Conservation (phyloP, 2,329 filamentous ascomycete genomes). For the Talaromyces sp. region DNA sequence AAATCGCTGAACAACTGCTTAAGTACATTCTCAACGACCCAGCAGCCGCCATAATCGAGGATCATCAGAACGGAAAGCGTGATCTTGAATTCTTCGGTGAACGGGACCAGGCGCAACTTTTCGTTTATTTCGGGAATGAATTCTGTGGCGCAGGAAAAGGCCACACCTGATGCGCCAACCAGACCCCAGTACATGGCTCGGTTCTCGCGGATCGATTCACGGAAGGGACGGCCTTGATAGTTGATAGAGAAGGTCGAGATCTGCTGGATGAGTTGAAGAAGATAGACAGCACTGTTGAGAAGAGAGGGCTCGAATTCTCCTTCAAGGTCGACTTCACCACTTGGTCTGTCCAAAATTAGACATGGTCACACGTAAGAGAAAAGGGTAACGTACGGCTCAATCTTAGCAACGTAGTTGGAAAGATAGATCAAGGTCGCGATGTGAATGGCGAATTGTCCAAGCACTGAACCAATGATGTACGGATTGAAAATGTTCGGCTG, state of each 20-base stretch:
- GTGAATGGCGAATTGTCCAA: slow-evolving; percentile 95
- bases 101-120: slow-evolving; percentile 87
- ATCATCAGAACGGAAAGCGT: slow-evolving; percentile 83
- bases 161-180: slow-evolving; percentile 79
- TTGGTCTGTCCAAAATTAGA: neutral
- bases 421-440: slow-evolving; percentile 93
- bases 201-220: slow-evolving; percentile 92
- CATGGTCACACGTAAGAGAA: neutral
- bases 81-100: slow-evolving; percentile 80
- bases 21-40: slow-evolving; percentile 76
- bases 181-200: slow-evolving; percentile 98
- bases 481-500: slow-evolving; percentile 99
- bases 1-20: slow-evolving; percentile 88
- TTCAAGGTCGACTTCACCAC: slow-evolving; percentile 75
- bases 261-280: slow-evolving; percentile 96
- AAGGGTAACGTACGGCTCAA: slow-evolving; percentile 68
- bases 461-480: slow-evolving; percentile 96
- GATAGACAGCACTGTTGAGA: slow-evolving; percentile 94
- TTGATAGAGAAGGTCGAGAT: slow-evolving; percentile 99
- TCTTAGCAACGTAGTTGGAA: slow-evolving; percentile 76
- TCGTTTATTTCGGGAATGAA: slow-evolving; percentile 94
- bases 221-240: slow-evolving; percentile 97
- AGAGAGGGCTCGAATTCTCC: slow-evolving; percentile 90
- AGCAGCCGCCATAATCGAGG: slow-evolving; percentile 82
- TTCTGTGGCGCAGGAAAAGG: slow-evolving; percentile 91